Conservation (phyloP, 169 alveolate species). For the Theileria parva region DNA sequence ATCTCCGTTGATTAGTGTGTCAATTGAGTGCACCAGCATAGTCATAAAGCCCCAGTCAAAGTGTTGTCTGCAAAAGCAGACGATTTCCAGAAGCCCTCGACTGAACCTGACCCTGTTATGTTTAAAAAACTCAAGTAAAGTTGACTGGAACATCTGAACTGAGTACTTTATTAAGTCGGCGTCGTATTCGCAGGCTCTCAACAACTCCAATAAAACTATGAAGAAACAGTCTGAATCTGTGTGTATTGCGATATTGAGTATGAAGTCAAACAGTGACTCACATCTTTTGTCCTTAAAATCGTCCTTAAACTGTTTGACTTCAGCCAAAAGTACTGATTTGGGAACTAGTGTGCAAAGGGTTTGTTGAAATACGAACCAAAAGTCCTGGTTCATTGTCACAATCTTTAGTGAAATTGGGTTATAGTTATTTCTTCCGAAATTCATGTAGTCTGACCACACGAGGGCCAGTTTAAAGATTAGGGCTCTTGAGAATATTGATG, state of each 20-base stretch:
- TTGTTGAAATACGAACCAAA: slow-evolving; percentile 51
- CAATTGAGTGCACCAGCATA: slow-evolving; percentile 56
- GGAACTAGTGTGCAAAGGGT: slow-evolving; percentile 36
- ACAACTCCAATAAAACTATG: slow-evolving; percentile 42
- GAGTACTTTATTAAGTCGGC: slow-evolving; percentile 26
- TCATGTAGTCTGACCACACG: slow-evolving; percentile 54
- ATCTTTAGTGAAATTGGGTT: slow-evolving; percentile 31
- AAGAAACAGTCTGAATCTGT: slow-evolving; percentile 54
- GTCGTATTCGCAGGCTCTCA: slow-evolving; percentile 49
- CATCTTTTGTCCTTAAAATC: slow-evolving; percentile 46
- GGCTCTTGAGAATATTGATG: slow-evolving; percentile 34
- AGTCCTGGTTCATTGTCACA: slow-evolving; percentile 46
- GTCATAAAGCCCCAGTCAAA: slow-evolving; percentile 72
- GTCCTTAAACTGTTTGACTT: slow-evolving; percentile 33
- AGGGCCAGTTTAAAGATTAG: slow-evolving; percentile 46
- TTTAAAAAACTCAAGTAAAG: slow-evolving; percentile 51
- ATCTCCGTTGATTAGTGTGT: slow-evolving; percentile 32
- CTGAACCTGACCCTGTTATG: slow-evolving; percentile 50
- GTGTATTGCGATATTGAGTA: slow-evolving; percentile 38
- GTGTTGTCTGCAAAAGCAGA: slow-evolving; percentile 62
- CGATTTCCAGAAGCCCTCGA: slow-evolving; percentile 62
- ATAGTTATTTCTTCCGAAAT: slow-evolving; percentile 7
- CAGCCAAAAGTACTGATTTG: slow-evolving; percentile 32
- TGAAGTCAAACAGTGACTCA: slow-evolving; percentile 43
- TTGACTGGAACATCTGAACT: slow-evolving; percentile 55